Percentiles rank a stretch among this genome's conserved stretches.
Conservation (phyloP, 495 filamentous ascomycete genomes). For the Hypoxylon perforatum region DNA sequence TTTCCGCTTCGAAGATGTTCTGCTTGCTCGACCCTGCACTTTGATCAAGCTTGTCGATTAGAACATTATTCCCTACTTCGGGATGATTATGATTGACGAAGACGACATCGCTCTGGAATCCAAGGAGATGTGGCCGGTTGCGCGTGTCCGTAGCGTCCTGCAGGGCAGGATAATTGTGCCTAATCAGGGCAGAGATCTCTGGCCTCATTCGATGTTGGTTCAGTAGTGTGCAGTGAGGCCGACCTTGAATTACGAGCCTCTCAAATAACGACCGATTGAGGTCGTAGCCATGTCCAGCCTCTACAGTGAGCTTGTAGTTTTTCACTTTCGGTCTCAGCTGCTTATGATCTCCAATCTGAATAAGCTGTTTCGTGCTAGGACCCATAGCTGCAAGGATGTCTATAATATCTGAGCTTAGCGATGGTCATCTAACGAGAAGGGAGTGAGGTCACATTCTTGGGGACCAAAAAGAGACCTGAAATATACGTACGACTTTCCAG, state of each 20-base stretch:
- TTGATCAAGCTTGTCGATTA: slow-evolving; percentile 65
- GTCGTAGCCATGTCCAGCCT: slow-evolving; percentile 75
- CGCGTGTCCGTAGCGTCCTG: slow-evolving; percentile 66
- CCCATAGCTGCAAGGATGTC: slow-evolving; percentile 73
- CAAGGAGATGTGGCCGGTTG: slow-evolving; percentile 61
- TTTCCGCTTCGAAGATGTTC: slow-evolving; percentile 75
- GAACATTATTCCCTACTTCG: slow-evolving; percentile 56
- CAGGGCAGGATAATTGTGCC: slow-evolving; percentile 74
- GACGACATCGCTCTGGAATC: slow-evolving; percentile 70
- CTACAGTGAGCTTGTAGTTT: slow-evolving; percentile 71
- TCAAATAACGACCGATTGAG: slow-evolving; percentile 81
- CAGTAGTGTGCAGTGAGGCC: slow-evolving; percentile 64
- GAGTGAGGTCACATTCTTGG: too few species aligned
- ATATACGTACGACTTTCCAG: slow-evolving; percentile 64
- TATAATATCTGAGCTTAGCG: slow-evolving; percentile 39
- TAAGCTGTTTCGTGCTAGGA: slow-evolving; percentile 69
- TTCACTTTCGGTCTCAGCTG: slow-evolving; percentile 80
- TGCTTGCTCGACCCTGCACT: slow-evolving; percentile 63
- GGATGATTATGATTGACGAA: slow-evolving; percentile 72
- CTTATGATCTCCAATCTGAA: slow-evolving; percentile 82
- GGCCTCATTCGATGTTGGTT: slow-evolving; percentile 79
- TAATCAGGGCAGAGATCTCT: slow-evolving; percentile 72
- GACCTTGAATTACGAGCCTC: slow-evolving; percentile 67
- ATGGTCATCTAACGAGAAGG: too few species aligned
- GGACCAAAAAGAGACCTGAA: too few species aligned